Evolutionary conservation across 495 filamentous ascomycete species (phyloP), one percentile per base, ranked within the genome.

Genomic region (Penicillium mononematosum): DNA sequence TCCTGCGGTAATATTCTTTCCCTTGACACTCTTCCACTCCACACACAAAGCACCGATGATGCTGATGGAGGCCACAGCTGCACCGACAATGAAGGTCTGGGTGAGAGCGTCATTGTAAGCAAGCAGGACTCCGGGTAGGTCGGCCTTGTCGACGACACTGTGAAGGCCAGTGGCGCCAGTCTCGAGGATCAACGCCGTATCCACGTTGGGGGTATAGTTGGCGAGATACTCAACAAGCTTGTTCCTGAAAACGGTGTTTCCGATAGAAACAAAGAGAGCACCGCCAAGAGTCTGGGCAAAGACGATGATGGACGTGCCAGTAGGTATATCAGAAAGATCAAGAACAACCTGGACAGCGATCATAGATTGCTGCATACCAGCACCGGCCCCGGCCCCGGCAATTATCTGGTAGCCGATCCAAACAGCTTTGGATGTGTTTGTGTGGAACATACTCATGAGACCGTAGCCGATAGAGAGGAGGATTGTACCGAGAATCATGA

Each of bases 201-300:
- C 59, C 9, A 88, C 67, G 0, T 69, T 73, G 0, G 78, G 76
- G 4, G 83, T 70, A 17, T 68, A 63, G 12, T 55, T 38, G 0
- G 56, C 31, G 2, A 88, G 67, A 31, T 77, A 75, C 0, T 68
- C 59, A 14, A 82, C 78, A 24, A 89, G 74, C 5, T 80, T 69
- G 56, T 85, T 88, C 58, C 75, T 81, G 57, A 89, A 79, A 27
- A 89, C 76, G 22, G 81, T 81, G 64, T 88, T 83, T 0, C 79
- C 86, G 19, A 88, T 78, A 0, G 83, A 80, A 4, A 83, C 78
- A 58, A 89, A 90, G 1, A 91, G 66, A 5, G 85, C 83, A 24
- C 85, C 87, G 7, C 88, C 88, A 8, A 91, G 68, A 43, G 83
- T 85, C 70, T 90, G 88, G 29, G 79, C 77, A 65, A 90, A 89